phyloP scores from a whole-genome alignment of 306 rosid species.

The Abrus precatorius region DNA sequence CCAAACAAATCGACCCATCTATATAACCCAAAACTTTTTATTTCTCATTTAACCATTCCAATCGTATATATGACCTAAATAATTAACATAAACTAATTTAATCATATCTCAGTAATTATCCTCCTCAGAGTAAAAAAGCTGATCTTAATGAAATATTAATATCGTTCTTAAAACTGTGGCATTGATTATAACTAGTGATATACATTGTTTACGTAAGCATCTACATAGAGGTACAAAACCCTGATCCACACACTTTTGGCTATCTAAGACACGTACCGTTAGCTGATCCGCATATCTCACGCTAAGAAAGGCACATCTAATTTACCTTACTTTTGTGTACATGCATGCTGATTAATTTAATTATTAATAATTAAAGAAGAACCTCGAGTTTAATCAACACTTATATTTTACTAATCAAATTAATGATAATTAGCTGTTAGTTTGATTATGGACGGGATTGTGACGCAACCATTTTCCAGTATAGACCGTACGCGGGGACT shows the following conservation, averaged over 20 bases:
- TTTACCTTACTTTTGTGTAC: slow-evolving; percentile 16
- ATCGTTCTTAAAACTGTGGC: neutral
- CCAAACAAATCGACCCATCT: slow-evolving; percentile 51
- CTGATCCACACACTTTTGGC: slow-evolving; percentile 6
- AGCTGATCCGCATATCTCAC: neutral
- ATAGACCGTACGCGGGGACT: neutral
- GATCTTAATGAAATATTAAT: neutral
- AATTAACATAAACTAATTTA: neutral
- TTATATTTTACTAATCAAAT: neutral
- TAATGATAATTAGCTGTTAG: neutral
- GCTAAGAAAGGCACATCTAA: slow-evolving; percentile 1
- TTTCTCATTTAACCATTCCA: slow-evolving; percentile 35
- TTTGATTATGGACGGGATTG: neutral
- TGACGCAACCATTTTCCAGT: neutral
- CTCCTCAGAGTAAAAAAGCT: neutral
- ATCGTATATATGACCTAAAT: neutral
- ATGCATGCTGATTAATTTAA: neutral
- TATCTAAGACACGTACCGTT: neutral
- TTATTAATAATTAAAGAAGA: neutral
- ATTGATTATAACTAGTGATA: neutral
- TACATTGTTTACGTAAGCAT: neutral
- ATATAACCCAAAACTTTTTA: slow-evolving; percentile 44
- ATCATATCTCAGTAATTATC: neutral
- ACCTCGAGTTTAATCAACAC: neutral
- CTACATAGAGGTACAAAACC: neutral